A percentile compares a stretch with the other conserved stretches of the same genome.
Conservation (phyloP, 2,329 filamentous ascomycete genomes). For the Sporothrix euskadiensis region DNA sequence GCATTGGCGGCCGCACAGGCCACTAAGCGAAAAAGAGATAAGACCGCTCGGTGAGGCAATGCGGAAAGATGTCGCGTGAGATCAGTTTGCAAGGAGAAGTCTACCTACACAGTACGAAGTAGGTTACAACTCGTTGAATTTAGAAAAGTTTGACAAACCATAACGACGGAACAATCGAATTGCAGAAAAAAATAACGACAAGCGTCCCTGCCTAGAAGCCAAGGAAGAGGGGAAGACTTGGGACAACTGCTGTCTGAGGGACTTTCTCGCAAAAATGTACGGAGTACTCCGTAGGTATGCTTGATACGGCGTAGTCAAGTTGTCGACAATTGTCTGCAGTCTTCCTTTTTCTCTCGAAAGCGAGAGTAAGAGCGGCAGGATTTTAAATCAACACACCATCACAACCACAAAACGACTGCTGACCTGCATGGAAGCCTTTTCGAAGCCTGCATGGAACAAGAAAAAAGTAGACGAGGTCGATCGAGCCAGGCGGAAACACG, state of each 20-base stretch:
- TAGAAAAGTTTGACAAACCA: not conserved
- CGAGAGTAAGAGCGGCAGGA: not conserved
- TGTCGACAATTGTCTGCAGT: too few species aligned
- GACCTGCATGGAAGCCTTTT: slow-evolving; percentile 7
- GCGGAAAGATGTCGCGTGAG: slow-evolving; percentile 14
- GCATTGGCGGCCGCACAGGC: not conserved
- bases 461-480: not conserved
- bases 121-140: too few species aligned
- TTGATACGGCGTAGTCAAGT: too few species aligned
- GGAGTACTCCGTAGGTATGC: too few species aligned
- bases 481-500: not conserved
- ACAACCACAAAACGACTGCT: not conserved
- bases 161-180: not conserved
- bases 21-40: not conserved
- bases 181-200: not conserved
- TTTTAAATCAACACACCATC: not conserved
- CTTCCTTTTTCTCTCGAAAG: too few species aligned
- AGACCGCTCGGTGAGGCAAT: slow-evolving; percentile 7
- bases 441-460: slow-evolving; percentile 10
- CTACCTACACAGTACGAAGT: too few species aligned
- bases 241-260: not conserved
- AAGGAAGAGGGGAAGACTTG: not conserved
- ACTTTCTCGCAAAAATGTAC: not conserved
- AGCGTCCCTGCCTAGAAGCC: not conserved
- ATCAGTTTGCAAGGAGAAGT: not conserved